Evolutionary conservation across 164 flowering plant species (phyloP).

Genomic region (Euptelea pleiosperma): DNA sequence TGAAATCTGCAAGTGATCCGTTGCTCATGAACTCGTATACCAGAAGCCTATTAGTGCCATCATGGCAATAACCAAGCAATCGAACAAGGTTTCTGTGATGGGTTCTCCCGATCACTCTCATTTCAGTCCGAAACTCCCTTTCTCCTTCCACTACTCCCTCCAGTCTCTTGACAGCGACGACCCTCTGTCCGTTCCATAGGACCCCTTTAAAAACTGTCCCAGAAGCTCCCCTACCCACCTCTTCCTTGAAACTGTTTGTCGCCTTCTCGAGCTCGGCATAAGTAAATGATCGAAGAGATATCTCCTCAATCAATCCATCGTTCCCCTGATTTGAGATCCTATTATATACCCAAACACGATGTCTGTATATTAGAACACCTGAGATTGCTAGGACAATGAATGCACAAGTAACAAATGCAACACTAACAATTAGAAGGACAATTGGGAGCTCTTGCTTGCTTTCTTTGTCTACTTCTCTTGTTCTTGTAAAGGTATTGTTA

Average conservation of each 20-base stretch:
- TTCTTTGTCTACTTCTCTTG: too few relatives aligned
- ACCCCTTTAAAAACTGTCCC: too few relatives aligned
- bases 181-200: background rate
- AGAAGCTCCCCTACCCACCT: too few relatives aligned
- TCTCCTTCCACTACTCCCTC: slow-evolving; percentile 18
- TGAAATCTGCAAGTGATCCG: slow-evolving; percentile 16
- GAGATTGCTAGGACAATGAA: background rate
- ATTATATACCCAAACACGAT: background rate
- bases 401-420: background rate
- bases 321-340: background rate
- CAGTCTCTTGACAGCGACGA: slow-evolving; percentile 16
- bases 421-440: background rate
- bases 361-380: background rate
- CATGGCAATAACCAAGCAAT: slow-evolving; percentile 15
- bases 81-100: slow-evolving; percentile 19
- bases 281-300: slow-evolving; percentile 8
- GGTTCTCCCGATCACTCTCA: too few relatives aligned
- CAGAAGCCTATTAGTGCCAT: slow-evolving; percentile 6
- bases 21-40: slow-evolving; percentile 22
- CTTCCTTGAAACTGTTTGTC: slow-evolving; percentile 6
- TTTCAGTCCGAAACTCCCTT: slow-evolving; percentile 15
- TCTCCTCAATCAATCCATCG: background rate
- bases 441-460: background rate
- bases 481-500: too few relatives aligned
- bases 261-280: slow-evolving; percentile 8